Conservation (phyloP, 2,329 filamentous ascomycete species). For the Trichoderma hamatum region DNA sequence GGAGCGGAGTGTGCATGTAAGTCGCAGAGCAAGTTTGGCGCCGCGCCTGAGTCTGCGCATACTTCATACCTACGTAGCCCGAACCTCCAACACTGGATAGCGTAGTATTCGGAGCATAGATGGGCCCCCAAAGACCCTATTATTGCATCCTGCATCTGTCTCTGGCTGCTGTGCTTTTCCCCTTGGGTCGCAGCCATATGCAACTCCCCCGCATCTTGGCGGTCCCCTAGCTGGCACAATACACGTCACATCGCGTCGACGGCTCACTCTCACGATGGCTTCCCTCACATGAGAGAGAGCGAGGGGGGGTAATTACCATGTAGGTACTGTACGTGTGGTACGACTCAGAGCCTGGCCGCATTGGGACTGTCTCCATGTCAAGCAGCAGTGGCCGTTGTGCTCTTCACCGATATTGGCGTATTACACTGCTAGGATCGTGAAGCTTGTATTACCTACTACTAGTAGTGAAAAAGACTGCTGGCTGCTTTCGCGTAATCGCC, state of each 20-base stretch:
- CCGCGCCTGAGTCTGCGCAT: background rate
- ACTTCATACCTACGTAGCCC: background rate
- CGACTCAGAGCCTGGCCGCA: background rate
- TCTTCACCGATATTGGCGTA: background rate
- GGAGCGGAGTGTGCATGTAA: background rate
- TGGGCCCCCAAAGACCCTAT: background rate
- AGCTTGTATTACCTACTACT: background rate
- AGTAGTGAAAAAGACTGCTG: background rate
- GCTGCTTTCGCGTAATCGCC: background rate
- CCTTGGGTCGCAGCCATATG: background rate
- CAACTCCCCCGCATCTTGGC: conserved; percentile 11
- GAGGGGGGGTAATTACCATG: background rate
- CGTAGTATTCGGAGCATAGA: background rate
- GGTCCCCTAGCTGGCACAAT: background rate
- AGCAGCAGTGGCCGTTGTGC: background rate
- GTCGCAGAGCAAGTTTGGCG: background rate
- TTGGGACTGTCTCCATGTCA: background rate
- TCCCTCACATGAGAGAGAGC: background rate
- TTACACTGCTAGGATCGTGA: background rate
- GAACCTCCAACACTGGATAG: background rate
- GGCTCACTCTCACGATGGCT: conserved; percentile 5
- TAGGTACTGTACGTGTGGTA: background rate
- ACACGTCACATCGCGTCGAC: conserved; percentile 14
- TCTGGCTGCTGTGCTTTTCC: background rate
- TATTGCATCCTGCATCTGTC: background rate